Evolutionary conservation across 2,329 filamentous ascomycete genomes (phyloP), one percentile per base, ranked within the genome.

Genomic region (Hypomyces rosellus): DNA sequence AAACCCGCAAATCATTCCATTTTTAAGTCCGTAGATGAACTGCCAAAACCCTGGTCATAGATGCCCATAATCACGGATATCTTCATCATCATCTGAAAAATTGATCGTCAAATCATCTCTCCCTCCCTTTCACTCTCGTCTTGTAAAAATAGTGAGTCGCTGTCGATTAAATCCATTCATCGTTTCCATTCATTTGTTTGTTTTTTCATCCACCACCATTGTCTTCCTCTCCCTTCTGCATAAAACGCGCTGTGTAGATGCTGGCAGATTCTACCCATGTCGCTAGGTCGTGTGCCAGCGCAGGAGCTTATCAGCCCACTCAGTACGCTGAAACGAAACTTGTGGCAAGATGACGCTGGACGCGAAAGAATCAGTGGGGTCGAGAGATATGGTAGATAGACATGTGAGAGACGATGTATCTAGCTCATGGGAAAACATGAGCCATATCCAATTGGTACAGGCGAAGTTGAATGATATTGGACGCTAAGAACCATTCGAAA

Each of bases 391-490:
- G 25, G 25, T 11, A 30, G 25, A 30, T 30, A 42, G 12, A 42
- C 15, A 22, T 16, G 12, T 18, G 20, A 15, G 15, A 20, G 39
- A 42, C 15, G 16, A 18, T 42, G 39, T 42, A 42, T 42, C 39
- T 18, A 42, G 39, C 39, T 42, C 39, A 42, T 42, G 25, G 25
- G 39, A 22, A 22, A 42, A 34, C 20, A 40, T 51, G 49, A 41
- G 45, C 49, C 49, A 48, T 51, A 51, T 51, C 49, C 49, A 51
- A 51, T 45, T 39, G 36, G 49, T 48, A 40, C 49, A 47, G 49
- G 45, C 47, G 37, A 38, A 48, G 34, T 34, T 11, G 25, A 41
- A n/a, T 46, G 45, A 48, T 46, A 38, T 16, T 36, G 22, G 16
- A 48, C 34, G 41, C 49, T 41, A 40, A 41, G 11, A 40, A 36